Evolutionary conservation across 768 basidiomycete genomes (phyloP).

Genomic region (Podaxis pistillaris): DNA sequence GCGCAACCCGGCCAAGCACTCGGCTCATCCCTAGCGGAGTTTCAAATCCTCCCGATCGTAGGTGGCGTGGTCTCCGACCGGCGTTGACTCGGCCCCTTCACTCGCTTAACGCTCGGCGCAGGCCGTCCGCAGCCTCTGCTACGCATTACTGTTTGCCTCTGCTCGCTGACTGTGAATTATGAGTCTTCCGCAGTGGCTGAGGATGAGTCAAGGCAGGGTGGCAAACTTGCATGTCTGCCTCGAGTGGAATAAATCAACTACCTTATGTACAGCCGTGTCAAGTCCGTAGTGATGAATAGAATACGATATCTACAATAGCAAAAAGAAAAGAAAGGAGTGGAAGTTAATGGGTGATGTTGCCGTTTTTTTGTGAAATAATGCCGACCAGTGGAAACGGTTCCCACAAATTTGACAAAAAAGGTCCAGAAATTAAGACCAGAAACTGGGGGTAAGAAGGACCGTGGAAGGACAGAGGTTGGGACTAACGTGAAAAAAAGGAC

Average conservation of each 20-base stretch:
- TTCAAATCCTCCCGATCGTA: neutral
- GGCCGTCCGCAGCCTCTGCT: neutral
- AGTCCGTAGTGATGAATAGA: neutral
- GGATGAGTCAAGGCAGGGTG: neutral
- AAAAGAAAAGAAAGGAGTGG: neutral
- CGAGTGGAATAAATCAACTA: neutral
- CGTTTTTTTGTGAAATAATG: neutral
- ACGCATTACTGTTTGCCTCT: neutral
- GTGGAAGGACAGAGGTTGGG: neutral
- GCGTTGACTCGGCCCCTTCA: neutral
- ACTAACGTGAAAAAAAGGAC: neutral
- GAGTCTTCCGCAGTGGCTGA: neutral
- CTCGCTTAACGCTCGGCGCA: neutral
- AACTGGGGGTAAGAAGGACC: neutral
- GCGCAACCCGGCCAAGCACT: neutral
- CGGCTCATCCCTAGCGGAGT: constrained; percentile 13
- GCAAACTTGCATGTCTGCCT: neutral
- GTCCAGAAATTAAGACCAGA: neutral
- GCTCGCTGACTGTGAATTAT: neutral
- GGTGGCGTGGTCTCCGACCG: neutral
- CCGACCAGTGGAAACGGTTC: neutral
- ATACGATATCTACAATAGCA: neutral
- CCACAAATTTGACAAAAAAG: neutral
- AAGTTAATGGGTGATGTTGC: neutral
- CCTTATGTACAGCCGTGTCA: neutral